Percentiles rank a stretch among this genome's conserved stretches.
Evolutionary conservation across 208 protist species (phyloP).

Genomic region (Acanthamoeba rhysodes): DNA sequence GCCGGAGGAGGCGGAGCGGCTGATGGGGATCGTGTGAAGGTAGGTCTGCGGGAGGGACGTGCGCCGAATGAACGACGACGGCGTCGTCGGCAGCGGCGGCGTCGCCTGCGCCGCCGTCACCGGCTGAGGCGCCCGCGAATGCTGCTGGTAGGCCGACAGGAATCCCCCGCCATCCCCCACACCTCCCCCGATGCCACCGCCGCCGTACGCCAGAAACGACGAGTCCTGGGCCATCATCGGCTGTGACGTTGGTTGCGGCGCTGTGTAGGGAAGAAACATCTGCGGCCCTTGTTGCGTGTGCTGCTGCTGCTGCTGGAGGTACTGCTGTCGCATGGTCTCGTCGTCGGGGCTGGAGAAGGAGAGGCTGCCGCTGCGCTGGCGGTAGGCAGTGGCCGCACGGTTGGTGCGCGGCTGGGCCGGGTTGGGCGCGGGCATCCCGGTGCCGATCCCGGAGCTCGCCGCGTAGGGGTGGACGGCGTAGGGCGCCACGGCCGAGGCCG

Average conservation of each 20-base stretch:
- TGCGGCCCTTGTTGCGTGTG: not conserved
- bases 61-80: slow-evolving; percentile 48
- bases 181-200: too few species aligned
- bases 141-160: not conserved
- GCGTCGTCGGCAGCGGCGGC: slow-evolving; percentile 43
- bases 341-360: not conserved
- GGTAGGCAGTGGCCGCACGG: not conserved
- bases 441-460: not conserved
- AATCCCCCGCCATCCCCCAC: not conserved
- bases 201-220: not conserved
- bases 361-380: not conserved
- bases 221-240: not conserved
- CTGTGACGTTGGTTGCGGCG: too few species aligned
- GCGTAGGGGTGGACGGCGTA: not conserved
- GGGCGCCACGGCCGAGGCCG: not conserved
- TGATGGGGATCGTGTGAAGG: slow-evolving; percentile 58
- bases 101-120: not conserved
- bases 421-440: not conserved
- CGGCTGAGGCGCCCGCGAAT: not conserved
- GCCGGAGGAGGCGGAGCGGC: not conserved
- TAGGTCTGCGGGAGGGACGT: slow-evolving; percentile 67
- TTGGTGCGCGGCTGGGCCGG: not conserved
- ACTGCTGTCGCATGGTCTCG: not conserved
- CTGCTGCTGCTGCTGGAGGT: not conserved
- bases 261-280: too few species aligned